Percentiles rank a stretch among this genome's conserved stretches.
These are phyloP conservation scores for Globisporangium splendens DNA, from an alignment of 352 stramenopile genomes.

Conservation along the genomic window DNA sequence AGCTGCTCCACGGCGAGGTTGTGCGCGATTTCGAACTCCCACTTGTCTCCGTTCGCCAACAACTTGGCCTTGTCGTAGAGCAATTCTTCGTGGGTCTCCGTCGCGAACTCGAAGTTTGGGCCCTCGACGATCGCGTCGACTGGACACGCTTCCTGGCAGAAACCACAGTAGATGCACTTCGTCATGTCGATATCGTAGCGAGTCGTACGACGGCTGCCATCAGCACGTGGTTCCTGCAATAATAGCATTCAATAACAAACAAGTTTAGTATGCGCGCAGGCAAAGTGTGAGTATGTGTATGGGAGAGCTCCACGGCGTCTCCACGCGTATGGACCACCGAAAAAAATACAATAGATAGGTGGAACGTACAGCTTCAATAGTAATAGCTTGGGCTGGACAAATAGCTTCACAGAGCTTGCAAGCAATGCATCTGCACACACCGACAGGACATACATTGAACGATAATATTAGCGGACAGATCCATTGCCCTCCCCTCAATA, in stretches of 20 bases:
- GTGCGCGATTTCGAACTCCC: conserved; percentile 99
- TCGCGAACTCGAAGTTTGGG: conserved; percentile 99
- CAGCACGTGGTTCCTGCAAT: conserved; percentile 91
- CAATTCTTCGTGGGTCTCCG: conserved; percentile 99
- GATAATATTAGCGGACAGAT: not conserved
- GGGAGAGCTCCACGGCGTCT: not conserved
- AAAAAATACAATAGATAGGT: not conserved
- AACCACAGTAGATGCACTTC: conserved; percentile 99
- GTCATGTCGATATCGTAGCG: conserved; percentile 99
- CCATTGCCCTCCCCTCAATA: not conserved
- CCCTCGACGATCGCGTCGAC: conserved; percentile 99
- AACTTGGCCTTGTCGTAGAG: conserved; percentile 99
- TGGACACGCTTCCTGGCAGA: conserved; percentile 95
- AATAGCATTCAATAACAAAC: not conserved
- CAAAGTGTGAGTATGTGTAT: no score
- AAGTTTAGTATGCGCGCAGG: no score
- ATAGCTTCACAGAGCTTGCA: conserved; percentile 99
- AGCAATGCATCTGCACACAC: conserved; percentile 92
- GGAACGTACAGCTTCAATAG: conserved; percentile 93
- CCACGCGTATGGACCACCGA: conserved; percentile 10
- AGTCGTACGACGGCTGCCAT: conserved; percentile 97
- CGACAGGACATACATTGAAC: conserved; percentile 11
- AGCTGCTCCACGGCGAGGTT: conserved; percentile 98
- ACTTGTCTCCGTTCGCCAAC: conserved; percentile 99
- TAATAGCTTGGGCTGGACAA: conserved; percentile 99